Percentiles rank a stretch among this genome's conserved stretches.
These are phyloP conservation scores for Xanthoparmelia taractica DNA, from an alignment of 495 filamentous ascomycete species.

Conservation along the genomic window DNA sequence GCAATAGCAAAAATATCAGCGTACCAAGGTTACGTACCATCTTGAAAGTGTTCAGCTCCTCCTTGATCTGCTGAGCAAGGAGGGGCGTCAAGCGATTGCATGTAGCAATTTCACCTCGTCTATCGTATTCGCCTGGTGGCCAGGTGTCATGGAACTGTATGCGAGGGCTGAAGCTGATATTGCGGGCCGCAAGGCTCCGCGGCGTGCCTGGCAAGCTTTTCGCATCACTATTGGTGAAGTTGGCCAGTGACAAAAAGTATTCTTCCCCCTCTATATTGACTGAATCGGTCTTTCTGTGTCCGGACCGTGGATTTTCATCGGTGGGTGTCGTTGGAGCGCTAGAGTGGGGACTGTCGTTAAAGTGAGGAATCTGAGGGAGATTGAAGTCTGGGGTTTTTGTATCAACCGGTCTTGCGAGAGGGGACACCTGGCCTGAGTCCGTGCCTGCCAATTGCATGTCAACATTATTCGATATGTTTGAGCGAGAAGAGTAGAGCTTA, in stretches of 20 bases:
- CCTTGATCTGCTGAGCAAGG: constrained; percentile 98
- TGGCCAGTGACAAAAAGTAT: constrained; percentile 73
- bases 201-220: constrained; percentile 77
- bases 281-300: constrained; percentile 54
- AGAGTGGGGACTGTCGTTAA: constrained; percentile 70
- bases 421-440: constrained; percentile 59
- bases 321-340: constrained; percentile 76
- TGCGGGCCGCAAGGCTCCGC: constrained; percentile 52
- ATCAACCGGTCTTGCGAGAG: constrained; percentile 53
- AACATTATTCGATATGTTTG: constrained; percentile 9
- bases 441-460: constrained; percentile 43
- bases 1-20: constrained; percentile 30
- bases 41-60: constrained; percentile 98
- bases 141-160: constrained; percentile 95
- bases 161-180: constrained; percentile 85
- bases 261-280: constrained; percentile 74
- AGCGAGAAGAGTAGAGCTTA: constrained; percentile 40
- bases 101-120: constrained; percentile 90
- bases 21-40: constrained; percentile 60
- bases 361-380: constrained; percentile 46
- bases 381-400: constrained; percentile 40
- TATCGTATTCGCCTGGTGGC: constrained; percentile 91
- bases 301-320: constrained; percentile 52
- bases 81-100: constrained; percentile 97
- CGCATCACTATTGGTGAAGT: constrained; percentile 51